Base-by-base conservation (phyloP, 1,284 basidiomycete genomes). In the Volvariella volvacea region DNA sequence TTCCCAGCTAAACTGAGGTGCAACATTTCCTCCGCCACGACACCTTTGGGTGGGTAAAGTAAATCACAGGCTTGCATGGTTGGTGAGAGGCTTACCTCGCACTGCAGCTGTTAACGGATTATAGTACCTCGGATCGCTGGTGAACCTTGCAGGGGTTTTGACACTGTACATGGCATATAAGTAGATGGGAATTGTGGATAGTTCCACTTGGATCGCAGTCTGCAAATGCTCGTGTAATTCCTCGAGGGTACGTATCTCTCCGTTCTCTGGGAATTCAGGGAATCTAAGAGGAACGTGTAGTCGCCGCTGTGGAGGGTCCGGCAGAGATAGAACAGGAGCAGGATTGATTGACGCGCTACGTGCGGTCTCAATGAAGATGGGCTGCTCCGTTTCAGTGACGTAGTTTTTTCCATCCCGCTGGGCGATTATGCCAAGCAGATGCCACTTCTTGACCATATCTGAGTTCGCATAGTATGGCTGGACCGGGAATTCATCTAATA, bases 11-110 rank as follows among this genome's bases (percentile, higher is more conserved):
- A 49, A 40, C 45, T 51, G 16, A 57, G 48, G 45, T 57, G 55
- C 37, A 57, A 48, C 55, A 57, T 57, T 32, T 57, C 55, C 46
- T 57, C 49, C 6, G 50, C 48, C 32, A 54, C 50, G 21, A 57
- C 50, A 16, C 51, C 55, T 57, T 42, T n/a, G n/a, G n/a, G n/a
- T n/a, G n/a, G n/a, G n/a, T n/a, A n/a, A n/a, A n/a, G n/a, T n/a
- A n/a, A n/a, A n/a, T n/a, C n/a, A n/a, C n/a, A n/a, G n/a, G n/a
- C n/a, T n/a, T n/a, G n/a, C n/a, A n/a, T n/a, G n/a, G n/a, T n/a
- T n/a, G n/a, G n/a, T n/a, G n/a, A n/a, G 14, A 40, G 12, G 46
- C 43, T 28, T 30, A 52, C 45, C 51, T 25, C 49, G 51, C 45
- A 50, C 48, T 21, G 49, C 49, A 10, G 21, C 46, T 21, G 48